These are phyloP conservation scores for Avicennia marina DNA, from an alignment of 257 asterid species.

Conservation along the genomic window DNA sequence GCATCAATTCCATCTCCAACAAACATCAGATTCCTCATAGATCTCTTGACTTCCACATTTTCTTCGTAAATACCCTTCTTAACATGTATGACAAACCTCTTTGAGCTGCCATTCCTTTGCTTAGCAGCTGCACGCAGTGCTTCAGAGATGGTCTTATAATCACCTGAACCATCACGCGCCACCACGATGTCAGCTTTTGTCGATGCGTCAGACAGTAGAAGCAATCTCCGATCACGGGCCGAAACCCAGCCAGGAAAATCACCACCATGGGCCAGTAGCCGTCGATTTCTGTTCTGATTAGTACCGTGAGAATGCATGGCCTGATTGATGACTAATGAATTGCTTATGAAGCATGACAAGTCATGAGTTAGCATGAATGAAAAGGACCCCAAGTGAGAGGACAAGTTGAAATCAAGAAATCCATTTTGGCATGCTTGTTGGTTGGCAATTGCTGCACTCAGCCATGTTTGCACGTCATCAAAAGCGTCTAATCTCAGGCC, in stretches of 20 bases:
- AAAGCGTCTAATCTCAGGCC: background rate
- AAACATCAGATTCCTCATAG: conserved; percentile 55
- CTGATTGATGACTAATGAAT: conserved; percentile 60
- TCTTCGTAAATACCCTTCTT: conserved; percentile 56
- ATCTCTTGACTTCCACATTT: conserved; percentile 45
- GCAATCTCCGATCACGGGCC: conserved; percentile 33
- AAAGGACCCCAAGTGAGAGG: conserved; percentile 20
- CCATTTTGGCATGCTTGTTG: conserved; percentile 55
- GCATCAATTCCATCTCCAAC: conserved; percentile 71
- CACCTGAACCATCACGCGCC: conserved; percentile 69
- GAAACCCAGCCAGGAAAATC: conserved; percentile 48
- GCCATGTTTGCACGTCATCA: conserved; percentile 55
- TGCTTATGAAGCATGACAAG: conserved; percentile 39
- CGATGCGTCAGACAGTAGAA: conserved; percentile 13
- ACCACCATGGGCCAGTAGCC: no score
- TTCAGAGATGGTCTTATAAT: conserved; percentile 42
- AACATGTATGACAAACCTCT: conserved; percentile 52
- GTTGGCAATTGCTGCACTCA: conserved; percentile 67
- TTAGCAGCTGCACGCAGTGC: conserved; percentile 34
- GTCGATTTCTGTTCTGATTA: no score
- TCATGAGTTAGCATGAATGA: conserved; percentile 14
- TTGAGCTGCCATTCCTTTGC: conserved; percentile 20
- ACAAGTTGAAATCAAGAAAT: conserved; percentile 42
- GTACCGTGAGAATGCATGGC: no score
- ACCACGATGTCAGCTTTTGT: conserved; percentile 37